phyloP scores from a whole-genome alignment of 306 rosid species.

The Fragaria vesca region DNA sequence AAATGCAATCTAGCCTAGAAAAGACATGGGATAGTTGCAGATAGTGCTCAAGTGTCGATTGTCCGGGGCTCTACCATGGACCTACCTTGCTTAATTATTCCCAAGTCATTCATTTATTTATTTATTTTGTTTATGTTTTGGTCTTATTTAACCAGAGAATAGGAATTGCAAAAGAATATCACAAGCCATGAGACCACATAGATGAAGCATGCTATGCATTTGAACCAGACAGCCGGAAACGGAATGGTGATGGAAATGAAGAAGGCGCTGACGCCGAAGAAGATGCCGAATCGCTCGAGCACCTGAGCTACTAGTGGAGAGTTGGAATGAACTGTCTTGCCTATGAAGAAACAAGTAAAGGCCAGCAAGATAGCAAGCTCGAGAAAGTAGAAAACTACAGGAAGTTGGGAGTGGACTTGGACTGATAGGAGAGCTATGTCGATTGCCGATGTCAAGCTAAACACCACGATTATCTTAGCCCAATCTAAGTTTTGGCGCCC shows the following conservation, averaged over 20 bases:
- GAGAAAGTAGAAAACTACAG: not conserved
- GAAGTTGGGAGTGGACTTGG: not conserved
- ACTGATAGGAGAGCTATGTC: not conserved
- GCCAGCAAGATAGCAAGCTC: constrained; percentile 4
- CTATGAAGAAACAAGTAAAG: constrained; percentile 9
- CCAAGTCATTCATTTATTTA: no score
- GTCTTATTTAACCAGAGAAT: no score
- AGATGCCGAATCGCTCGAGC: constrained; percentile 7
- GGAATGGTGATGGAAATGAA: constrained; percentile 6
- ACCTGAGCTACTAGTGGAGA: not conserved
- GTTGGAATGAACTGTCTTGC: not conserved
- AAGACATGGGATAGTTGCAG: no score
- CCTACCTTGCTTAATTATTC: no score
- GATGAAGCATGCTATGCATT: not conserved
- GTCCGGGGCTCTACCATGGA: no score
- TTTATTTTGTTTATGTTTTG: no score
- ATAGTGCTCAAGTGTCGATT: no score
- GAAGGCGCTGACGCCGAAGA: constrained; percentile 11
- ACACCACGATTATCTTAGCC: not conserved
- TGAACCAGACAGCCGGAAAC: not conserved
- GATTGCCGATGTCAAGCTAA: not conserved
- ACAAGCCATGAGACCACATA: not conserved
- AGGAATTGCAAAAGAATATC: not conserved
- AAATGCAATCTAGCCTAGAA: no score
- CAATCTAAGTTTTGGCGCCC: not conserved